Conservation (phyloP, 495 filamentous ascomycete species). For the Delitschia confertaspora region DNA sequence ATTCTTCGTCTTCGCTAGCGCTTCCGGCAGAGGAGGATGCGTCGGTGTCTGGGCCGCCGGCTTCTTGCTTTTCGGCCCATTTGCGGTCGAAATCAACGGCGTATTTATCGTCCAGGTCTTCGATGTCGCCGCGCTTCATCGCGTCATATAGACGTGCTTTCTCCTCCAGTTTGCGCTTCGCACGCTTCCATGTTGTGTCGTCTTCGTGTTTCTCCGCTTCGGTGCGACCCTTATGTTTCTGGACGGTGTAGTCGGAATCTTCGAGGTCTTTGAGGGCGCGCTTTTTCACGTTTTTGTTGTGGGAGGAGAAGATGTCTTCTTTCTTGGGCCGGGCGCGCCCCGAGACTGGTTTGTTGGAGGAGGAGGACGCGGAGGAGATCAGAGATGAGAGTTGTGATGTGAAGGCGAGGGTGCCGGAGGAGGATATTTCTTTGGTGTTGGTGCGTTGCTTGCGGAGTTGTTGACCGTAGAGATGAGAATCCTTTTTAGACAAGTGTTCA, state of each 20-base stretch:
- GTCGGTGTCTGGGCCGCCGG: slow-evolving; percentile 32
- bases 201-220: slow-evolving; percentile 32
- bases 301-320: slow-evolving; percentile 59
- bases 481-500: slow-evolving; percentile 51
- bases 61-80: slow-evolving; percentile 61
- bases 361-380: slow-evolving; percentile 27
- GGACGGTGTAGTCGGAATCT: slow-evolving; percentile 31
- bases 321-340: slow-evolving; percentile 60
- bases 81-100: slow-evolving; percentile 92
- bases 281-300: slow-evolving; percentile 61
- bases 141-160: slow-evolving; percentile 77
- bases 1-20: slow-evolving; percentile 44
- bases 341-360: slow-evolving; percentile 34
- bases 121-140: slow-evolving; percentile 65
- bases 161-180: slow-evolving; percentile 71
- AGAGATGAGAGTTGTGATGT: slow-evolving; percentile 35
- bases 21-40: slow-evolving; percentile 40
- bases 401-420: slow-evolving; percentile 71
- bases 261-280: slow-evolving; percentile 46
- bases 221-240: slow-evolving; percentile 38
- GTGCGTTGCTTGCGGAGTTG: slow-evolving; percentile 45
- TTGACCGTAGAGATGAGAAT: slow-evolving; percentile 64
- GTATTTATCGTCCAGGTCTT: slow-evolving; percentile 46
- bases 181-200: slow-evolving; percentile 47
- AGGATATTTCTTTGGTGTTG: slow-evolving; percentile 51